phyloP scores from a whole-genome alignment of 169 alveolate genomes.

The Plasmodium gallinaceum region DNA sequence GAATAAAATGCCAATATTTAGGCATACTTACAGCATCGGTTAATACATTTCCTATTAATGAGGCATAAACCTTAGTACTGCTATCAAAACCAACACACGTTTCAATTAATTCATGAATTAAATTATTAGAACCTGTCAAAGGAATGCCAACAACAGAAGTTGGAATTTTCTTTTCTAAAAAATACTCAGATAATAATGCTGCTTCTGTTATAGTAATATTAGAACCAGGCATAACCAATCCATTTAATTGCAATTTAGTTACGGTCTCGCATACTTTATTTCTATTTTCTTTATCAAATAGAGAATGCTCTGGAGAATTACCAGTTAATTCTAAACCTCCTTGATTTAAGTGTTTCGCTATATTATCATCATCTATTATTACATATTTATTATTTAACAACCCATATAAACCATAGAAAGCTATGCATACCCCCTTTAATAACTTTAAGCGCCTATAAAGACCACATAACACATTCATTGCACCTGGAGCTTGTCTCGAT shows the following conservation, averaged over 20 bases:
- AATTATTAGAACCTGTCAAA: conserved; percentile 94
- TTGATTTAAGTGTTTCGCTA: conserved; percentile 93
- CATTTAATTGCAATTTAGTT: conserved; percentile 90
- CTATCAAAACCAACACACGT: conserved; percentile 98
- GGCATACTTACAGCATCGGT: conserved; percentile 98
- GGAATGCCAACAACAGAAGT: conserved; percentile 97
- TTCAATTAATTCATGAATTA: conserved; percentile 92
- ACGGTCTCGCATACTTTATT: conserved; percentile 87
- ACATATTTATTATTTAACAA: conserved; percentile 91
- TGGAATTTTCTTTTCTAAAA: conserved; percentile 87
- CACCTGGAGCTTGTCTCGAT: conserved; percentile 98
- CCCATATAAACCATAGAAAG: conserved; percentile 92
- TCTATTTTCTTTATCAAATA: conserved; percentile 81
- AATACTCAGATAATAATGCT: conserved; percentile 92
- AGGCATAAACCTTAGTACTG: conserved; percentile 96
- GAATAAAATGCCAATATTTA: conserved; percentile 98
- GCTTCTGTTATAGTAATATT: conserved; percentile 96
- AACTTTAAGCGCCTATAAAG: conserved; percentile 90
- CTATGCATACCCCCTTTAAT: conserved; percentile 89
- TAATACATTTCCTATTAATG: conserved; percentile 97
- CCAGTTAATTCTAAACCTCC: conserved; percentile 97
- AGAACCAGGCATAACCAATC: conserved; percentile 97
- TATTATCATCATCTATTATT: conserved; percentile 90
- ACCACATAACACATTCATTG: conserved; percentile 97
- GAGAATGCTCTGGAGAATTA: conserved; percentile 84